Base-by-base conservation (phyloP, 495 filamentous ascomycete genomes). In the Aspergillus funiculosus region DNA sequence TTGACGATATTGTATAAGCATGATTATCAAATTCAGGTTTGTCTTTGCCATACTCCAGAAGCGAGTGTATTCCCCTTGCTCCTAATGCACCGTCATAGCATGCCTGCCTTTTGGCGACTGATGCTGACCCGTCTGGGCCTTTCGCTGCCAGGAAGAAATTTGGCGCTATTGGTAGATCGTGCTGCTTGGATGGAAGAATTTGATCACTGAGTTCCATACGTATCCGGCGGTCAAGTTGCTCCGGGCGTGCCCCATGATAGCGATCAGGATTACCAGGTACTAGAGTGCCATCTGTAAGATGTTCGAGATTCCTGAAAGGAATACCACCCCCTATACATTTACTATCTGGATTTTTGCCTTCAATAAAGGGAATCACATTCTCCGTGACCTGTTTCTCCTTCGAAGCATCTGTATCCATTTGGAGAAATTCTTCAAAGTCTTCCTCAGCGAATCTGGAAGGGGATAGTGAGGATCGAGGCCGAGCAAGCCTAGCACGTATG, bases 1-100 rank as follows among this genome's bases (percentile, higher is more conserved):
- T 43, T 21, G 39, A 25, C 0, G n/a, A 30, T 1, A 43, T 31
- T 8, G 39, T 43, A 31, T 43, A 43, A 19, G 17, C 39, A 20
- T 20, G 20, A 8, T 20, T 37, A 15, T 43, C 39, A 21, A 3
- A 10, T 1, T 19, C 25, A 3, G 39, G 26, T 18, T 22, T 30
- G 6, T 43, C 27, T 14, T 22, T 3, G 5, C 11, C 5, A 7
- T 18, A 10, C 4, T 1, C 1, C 5, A 6, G 27, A 10, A 43
- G 39, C 0, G 39, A 6, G 21, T 21, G 5, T 2, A 43, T 43
- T 2, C 14, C 39, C 1, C 39, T 13, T 5, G 39, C 26, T 31
- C 39, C 39, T 8, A 43, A 14, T 14, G 39, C 27, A n/a, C 26
- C 27, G 21, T 43, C n/a, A 22, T 43, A 43, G 13, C 39, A 43